Conservation (phyloP, 805 yeast genomes). For the Komagataella pseudopastoris region DNA sequence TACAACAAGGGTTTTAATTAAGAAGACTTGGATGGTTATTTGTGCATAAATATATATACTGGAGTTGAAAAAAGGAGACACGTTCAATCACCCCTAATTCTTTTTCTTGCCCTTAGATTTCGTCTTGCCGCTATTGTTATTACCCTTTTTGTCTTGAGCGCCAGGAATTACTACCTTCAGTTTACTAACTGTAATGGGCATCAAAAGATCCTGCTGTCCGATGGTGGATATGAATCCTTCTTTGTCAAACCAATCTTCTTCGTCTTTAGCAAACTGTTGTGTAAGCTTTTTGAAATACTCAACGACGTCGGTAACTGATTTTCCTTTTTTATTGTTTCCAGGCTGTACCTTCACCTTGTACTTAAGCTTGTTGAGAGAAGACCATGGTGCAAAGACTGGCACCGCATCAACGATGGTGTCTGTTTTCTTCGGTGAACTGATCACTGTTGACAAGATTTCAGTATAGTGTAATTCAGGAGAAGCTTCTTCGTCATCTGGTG, state of each 20-base stretch:
- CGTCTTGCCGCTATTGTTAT: constrained; percentile 12
- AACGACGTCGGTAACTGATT: constrained; percentile 60
- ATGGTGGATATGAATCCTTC: constrained; percentile 38
- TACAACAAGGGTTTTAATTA: constrained; percentile 22
- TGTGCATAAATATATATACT: neutral
- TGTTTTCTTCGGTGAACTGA: constrained; percentile 27
- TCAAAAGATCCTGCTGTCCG: constrained; percentile 54
- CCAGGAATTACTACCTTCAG: constrained; percentile 52
- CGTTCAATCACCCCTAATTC: neutral
- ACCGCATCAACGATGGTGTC: constrained; percentile 53
- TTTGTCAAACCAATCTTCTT: constrained; percentile 46
- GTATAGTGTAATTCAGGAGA: constrained; percentile 13
- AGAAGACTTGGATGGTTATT: neutral
- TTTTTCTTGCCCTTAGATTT: constrained; percentile 3
- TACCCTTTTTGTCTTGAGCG: constrained; percentile 8
- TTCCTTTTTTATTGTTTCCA: constrained; percentile 75
- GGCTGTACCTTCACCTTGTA: constrained; percentile 80
- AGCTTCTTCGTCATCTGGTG: constrained; percentile 6
- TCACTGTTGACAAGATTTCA: constrained; percentile 14
- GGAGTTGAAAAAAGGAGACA: neutral
- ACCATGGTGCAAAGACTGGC: constrained; percentile 92
- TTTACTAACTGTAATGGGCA: constrained; percentile 59
- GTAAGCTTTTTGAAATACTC: constrained; percentile 33
- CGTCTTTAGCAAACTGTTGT: constrained; percentile 11
- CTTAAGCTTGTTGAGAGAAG: constrained; percentile 55